Base-by-base conservation (phyloP, 2,329 filamentous ascomycete species). In the Saccharata proteae region DNA sequence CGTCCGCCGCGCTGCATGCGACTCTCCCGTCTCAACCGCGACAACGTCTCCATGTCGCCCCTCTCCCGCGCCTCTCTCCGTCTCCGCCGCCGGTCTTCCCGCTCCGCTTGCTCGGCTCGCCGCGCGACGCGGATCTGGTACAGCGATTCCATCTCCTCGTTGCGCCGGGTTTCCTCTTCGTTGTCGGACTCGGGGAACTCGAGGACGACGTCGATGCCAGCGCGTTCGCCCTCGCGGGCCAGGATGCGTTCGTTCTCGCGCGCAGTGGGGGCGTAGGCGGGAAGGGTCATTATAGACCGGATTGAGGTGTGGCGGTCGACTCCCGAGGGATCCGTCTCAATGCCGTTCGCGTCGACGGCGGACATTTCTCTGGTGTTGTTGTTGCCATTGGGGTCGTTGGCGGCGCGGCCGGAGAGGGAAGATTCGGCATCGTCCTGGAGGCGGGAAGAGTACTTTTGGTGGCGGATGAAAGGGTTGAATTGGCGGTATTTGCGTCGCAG, bases 251-350 rank as follows among this genome's bases (percentile, higher is more conserved):
- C 90, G 26, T 74, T 77, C 13, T 80, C 77, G 29, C 73, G 67
- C 1, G 84, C 74, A 16, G 73, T 74, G 11, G 68, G 70, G 3
- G 80, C 77, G 54, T 98, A 98, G 0, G 81, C 71, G 0, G 90
- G 90, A 3, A 98, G 61, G 0, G 90, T 96, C 70, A 94, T 90
- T 34, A 96, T 76, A n/a, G 84, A 93, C 34, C 88, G 77, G 26
- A 96, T 68, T 6, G 83, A 92, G 1, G 82, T 85, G 45, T 88
- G 80, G 18, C 88, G 73, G 49, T 88, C 81, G 9, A 93, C 73
- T 4, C 58, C 61, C 15, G n/a, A n/a, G n/a, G n/a, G 41, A 46
- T 1, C 57, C 37, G 53, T 54, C 16, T 19, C 35, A 40, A 38
- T 43, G 18, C 39, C 32, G 18, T 48, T 42, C 16, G 16, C 39